Evolutionary conservation across 208 protist genomes (phyloP).

Genomic region (Leishmania lainsoni): DNA sequence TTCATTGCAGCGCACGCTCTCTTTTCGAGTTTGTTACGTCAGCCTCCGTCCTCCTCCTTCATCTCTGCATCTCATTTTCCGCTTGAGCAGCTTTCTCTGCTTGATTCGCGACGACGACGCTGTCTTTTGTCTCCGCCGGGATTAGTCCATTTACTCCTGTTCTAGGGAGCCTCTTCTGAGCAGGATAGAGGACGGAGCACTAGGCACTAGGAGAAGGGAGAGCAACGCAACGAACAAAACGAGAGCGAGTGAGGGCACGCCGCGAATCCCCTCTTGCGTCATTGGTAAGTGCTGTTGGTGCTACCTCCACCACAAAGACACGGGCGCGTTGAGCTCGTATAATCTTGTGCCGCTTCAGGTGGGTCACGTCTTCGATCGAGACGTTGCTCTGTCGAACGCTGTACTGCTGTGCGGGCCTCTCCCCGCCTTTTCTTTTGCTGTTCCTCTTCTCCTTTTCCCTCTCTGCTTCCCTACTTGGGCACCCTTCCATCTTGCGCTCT

Average conservation of each 20-base stretch:
- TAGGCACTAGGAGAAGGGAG: neutral
- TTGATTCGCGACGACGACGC: neutral
- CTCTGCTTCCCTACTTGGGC: neutral
- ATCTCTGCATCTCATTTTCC: constrained; percentile 2
- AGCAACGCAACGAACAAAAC: neutral
- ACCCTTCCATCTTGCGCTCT: neutral
- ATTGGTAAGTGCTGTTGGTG: neutral
- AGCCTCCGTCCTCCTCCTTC: neutral
- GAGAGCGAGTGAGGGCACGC: neutral
- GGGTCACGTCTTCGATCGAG: neutral
- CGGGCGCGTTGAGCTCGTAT: neutral
- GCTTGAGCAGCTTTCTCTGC: neutral
- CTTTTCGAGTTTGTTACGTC: neutral
- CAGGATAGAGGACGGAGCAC: neutral
- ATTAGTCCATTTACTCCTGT: neutral
- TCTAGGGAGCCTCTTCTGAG: neutral
- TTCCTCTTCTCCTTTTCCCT: neutral
- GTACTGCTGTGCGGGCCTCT: neutral
- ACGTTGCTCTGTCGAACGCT: neutral
- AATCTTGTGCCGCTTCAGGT: neutral
- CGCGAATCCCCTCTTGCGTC: neutral
- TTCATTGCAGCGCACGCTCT: neutral
- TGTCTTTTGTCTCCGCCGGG: neutral
- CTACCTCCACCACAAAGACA: neutral
- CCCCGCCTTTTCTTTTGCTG: neutral